Conservation (phyloP, 2,329 filamentous ascomycete genomes). For the Spiromastix sp. region DNA sequence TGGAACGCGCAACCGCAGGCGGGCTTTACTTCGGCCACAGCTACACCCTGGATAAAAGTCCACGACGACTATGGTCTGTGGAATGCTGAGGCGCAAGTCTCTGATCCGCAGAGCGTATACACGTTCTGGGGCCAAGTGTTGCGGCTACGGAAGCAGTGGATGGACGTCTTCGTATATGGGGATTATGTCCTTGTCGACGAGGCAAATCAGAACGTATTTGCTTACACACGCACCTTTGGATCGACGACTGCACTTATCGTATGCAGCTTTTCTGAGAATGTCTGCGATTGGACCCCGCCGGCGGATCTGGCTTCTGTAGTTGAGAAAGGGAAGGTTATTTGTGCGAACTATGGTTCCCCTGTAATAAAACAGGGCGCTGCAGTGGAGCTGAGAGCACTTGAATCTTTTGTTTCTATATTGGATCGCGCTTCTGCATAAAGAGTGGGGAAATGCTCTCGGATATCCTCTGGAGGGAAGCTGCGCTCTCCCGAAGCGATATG, state of each 20-base stretch:
- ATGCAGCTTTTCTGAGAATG: constrained; percentile 19
- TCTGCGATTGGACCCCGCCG: constrained; percentile 14
- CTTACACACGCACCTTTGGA: constrained; percentile 38
- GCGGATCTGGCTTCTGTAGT: constrained; percentile 4
- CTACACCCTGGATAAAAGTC: constrained; percentile 59
- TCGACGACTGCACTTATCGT: constrained; percentile 18
- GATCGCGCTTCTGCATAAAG: too few species aligned
- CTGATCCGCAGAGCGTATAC: constrained; percentile 41
- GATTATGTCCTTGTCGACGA: constrained; percentile 47
- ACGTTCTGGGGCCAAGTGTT: constrained; percentile 53
- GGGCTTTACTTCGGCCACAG: constrained; percentile 50
- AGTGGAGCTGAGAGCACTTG: too few species aligned
- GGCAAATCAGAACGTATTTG: constrained; percentile 45
- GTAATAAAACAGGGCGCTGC: too few species aligned
- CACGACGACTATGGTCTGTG: constrained; percentile 52
- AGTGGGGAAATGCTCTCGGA: too few species aligned
- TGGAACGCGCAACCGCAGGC: constrained; percentile 53
- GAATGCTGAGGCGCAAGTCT: constrained; percentile 46
- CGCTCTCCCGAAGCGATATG: too few species aligned
- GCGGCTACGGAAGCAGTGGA: constrained; percentile 48
- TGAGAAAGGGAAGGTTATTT: not conserved
- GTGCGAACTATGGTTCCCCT: not conserved
- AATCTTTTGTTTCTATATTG: too few species aligned
- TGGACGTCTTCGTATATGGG: constrained; percentile 58
- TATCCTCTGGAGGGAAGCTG: too few species aligned